Evolutionary conservation across 495 filamentous ascomycete species (phyloP).

Genomic region (Pyronema omphalodes): DNA sequence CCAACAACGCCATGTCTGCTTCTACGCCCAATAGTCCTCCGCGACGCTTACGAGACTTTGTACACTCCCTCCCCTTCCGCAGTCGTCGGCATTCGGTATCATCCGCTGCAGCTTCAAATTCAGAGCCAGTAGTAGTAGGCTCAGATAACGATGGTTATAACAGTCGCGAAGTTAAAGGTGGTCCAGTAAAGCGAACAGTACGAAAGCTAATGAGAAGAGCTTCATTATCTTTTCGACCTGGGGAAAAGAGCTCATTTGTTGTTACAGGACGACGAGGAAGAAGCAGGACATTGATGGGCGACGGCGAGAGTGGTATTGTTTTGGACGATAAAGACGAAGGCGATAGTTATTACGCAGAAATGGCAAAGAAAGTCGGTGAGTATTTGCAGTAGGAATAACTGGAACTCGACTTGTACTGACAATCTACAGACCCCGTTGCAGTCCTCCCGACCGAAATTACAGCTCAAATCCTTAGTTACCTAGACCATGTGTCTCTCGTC

Average conservation of each 20-base stretch:
- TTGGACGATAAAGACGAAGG: constrained; percentile 21
- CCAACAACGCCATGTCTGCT: no score
- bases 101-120: neutral
- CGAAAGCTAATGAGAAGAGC: constrained; percentile 1
- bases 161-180: neutral
- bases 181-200: constrained; percentile 1
- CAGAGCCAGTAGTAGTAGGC: neutral
- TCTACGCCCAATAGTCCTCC: neutral
- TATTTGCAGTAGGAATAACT: neutral
- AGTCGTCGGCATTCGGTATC: neutral
- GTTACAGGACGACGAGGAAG: neutral
- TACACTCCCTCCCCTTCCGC: neutral
- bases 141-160: neutral
- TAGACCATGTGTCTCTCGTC: constrained; percentile 17
- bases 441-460: constrained; percentile 20
- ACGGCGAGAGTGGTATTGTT: constrained; percentile 23
- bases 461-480: constrained; percentile 22
- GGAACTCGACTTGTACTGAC: neutral
- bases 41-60: neutral
- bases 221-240: neutral
- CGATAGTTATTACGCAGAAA: constrained; percentile 7
- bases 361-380: constrained; percentile 1
- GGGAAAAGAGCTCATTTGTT: constrained; percentile 2
- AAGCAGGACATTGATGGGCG: constrained; percentile 16
- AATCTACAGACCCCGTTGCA: constrained; percentile 16